Percentiles rank a stretch among this genome's conserved stretches.
Conservation (phyloP, 163 green algal species). For the Volvox carteri region DNA sequence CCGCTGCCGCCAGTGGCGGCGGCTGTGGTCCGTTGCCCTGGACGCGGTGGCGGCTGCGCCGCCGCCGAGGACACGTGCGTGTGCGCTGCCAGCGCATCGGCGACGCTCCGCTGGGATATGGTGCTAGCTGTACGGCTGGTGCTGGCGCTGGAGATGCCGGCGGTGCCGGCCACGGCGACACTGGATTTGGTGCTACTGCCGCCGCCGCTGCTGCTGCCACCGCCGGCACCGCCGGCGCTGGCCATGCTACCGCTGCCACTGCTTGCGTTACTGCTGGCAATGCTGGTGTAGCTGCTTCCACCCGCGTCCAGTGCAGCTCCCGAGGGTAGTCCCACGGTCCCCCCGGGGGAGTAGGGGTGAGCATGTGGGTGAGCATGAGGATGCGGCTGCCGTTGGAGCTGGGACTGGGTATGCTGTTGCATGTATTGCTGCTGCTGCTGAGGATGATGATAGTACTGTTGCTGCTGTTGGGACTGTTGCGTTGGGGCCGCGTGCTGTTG, state of each 20-base stretch:
- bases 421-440: not conserved
- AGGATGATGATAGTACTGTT: not conserved
- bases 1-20: not conserved
- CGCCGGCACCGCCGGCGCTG: slow-evolving; percentile 28
- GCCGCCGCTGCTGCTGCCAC: slow-evolving; percentile 21
- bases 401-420: not conserved
- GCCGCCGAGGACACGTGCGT: not conserved
- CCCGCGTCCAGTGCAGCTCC: slow-evolving; percentile 7
- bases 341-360: not conserved
- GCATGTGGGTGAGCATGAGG: not conserved
- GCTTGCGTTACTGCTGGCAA: slow-evolving; percentile 11
- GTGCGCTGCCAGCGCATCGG: not conserved
- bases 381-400: not conserved
- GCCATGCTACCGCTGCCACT: slow-evolving; percentile 19
- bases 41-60: not conserved
- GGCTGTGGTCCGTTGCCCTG: not conserved
- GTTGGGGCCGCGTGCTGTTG: not conserved
- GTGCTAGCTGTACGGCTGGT: slow-evolving; percentile 33
- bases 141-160: slow-evolving; percentile 40
- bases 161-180: not conserved
- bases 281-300: too few relatives aligned
- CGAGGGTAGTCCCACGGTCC: not conserved
- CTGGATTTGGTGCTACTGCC: slow-evolving; percentile 41
- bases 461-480: slow-evolving; percentile 12
- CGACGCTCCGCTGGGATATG: slow-evolving; percentile 19